Evolutionary conservation across 75 land plant species (phyloP).

Genomic region (Cunninghamia lanceolata): DNA sequence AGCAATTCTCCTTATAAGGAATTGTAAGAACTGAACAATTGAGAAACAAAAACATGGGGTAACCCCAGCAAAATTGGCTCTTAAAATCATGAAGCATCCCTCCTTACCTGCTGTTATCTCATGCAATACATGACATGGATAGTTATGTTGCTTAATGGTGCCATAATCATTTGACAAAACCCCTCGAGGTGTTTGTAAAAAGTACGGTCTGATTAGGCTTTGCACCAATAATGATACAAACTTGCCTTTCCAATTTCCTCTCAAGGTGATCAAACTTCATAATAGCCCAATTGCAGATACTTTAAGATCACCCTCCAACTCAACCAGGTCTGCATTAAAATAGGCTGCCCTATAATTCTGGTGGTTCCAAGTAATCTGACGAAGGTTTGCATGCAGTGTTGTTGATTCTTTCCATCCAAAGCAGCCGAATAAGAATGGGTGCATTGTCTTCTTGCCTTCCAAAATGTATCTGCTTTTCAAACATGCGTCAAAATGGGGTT

Average conservation of each 20-base stretch:
- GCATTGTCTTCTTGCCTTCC: constrained; percentile 49
- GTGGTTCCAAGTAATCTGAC: constrained; percentile 5
- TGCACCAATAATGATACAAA: constrained; percentile 22
- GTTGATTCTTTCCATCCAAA: constrained; percentile 40
- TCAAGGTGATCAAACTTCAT: constrained; percentile 29
- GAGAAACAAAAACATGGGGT: neutral
- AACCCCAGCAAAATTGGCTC: neutral
- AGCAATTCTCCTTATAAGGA: neutral
- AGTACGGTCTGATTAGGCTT: constrained; percentile 36
- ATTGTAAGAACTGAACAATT: neutral
- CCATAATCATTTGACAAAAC: neutral
- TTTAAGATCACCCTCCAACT: constrained; percentile 33
- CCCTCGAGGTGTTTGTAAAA: constrained; percentile 25
- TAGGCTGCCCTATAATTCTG: neutral
- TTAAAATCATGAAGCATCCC: neutral
- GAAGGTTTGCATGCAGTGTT: constrained; percentile 36
- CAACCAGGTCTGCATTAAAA: neutral
- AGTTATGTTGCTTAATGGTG: neutral
- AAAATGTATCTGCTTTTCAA: constrained; percentile 34
- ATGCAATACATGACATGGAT: constrained; percentile 30
- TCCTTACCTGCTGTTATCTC: constrained; percentile 35
- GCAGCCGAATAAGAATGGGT: constrained; percentile 32
- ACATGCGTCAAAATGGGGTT: neutral
- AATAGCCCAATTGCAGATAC: constrained; percentile 29
- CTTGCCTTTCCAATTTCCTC: constrained; percentile 24